These are phyloP conservation scores for Aphanomyces invadans DNA, from an alignment of 352 stramenopile genomes.

Conservation along the genomic window DNA sequence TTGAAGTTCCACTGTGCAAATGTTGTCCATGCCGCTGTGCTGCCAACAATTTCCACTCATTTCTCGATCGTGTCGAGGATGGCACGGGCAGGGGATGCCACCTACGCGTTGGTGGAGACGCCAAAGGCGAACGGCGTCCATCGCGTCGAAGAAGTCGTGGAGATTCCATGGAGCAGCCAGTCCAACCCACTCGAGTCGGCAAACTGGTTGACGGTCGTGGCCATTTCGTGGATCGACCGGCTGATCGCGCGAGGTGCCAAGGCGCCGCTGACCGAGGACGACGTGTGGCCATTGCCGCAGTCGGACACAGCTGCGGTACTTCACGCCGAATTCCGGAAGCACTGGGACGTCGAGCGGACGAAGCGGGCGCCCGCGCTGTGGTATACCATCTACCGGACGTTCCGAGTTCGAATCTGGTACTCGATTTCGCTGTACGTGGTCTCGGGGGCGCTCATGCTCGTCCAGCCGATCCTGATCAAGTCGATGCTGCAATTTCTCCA, in stretches of 20 bases:
- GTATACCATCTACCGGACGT: constrained; percentile 40
- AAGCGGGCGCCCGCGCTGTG: constrained; percentile 33
- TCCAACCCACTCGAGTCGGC: constrained; percentile 34
- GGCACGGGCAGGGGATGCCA: too few species aligned
- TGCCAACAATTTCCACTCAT: too few species aligned
- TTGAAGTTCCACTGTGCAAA: too few species aligned
- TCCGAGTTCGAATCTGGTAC: constrained; percentile 33
- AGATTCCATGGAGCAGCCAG: not conserved
- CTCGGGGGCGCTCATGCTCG: constrained; percentile 32
- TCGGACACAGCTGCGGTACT: constrained; percentile 30
- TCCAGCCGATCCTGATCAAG: constrained; percentile 53
- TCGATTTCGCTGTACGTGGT: constrained; percentile 34
- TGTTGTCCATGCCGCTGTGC: too few species aligned
- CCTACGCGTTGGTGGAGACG: not conserved
- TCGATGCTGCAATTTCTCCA: constrained; percentile 42
- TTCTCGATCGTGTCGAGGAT: too few species aligned
- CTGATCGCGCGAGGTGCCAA: constrained; percentile 35
- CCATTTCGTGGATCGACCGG: constrained; percentile 48
- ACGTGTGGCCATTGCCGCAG: constrained; percentile 26
- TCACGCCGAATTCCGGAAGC: constrained; percentile 15
- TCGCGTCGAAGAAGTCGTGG: not conserved
- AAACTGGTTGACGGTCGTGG: constrained; percentile 38
- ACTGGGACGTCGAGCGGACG: constrained; percentile 28
- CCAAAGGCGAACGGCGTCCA: too few species aligned
- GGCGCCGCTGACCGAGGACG: constrained; percentile 31